Evolutionary conservation across 2,329 filamentous ascomycete genomes (phyloP).

Genomic region (Berkeleyomyces basicola): DNA sequence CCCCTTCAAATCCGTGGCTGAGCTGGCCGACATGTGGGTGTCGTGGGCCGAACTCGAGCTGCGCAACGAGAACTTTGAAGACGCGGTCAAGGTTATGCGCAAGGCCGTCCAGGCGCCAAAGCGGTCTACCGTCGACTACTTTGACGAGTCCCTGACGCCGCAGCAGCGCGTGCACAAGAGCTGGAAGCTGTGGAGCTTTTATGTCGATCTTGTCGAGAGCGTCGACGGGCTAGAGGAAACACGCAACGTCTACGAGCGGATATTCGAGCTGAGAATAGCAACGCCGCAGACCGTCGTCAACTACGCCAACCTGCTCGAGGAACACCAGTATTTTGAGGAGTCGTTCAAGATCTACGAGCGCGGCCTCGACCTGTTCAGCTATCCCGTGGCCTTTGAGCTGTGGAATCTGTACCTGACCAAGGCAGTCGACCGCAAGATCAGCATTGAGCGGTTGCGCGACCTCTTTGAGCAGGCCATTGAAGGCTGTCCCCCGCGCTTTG

Average conservation of each 20-base stretch:
- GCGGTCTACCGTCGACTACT: slow-evolving; percentile 96
- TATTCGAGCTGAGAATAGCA: slow-evolving; percentile 94
- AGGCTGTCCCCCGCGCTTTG: slow-evolving; percentile 86
- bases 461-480: slow-evolving; percentile 95
- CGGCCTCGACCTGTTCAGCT: slow-evolving; percentile 93
- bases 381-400: slow-evolving; percentile 92
- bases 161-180: slow-evolving; percentile 97
- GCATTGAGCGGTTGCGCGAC: slow-evolving; percentile 84
- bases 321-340: slow-evolving; percentile 89
- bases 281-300: slow-evolving; percentile 98
- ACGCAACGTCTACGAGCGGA: slow-evolving; percentile 84
- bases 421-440: slow-evolving; percentile 87
- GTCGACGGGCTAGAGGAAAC: slow-evolving; percentile 84
- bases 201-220: slow-evolving; percentile 92
- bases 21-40: slow-evolving; percentile 96
- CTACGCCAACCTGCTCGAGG: slow-evolving; percentile 88
- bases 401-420: slow-evolving; percentile 98
- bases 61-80: slow-evolving; percentile 87
- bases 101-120: slow-evolving; percentile 97
- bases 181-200: slow-evolving; percentile 99
- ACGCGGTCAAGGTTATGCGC: slow-evolving; percentile 87
- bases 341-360: slow-evolving; percentile 97
- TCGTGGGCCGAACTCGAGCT: slow-evolving; percentile 99
- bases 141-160: slow-evolving; percentile 82
- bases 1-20: slow-evolving; percentile 91